Conservation (phyloP, 768 basidiomycete species). For the Cubamyces lactineus region DNA sequence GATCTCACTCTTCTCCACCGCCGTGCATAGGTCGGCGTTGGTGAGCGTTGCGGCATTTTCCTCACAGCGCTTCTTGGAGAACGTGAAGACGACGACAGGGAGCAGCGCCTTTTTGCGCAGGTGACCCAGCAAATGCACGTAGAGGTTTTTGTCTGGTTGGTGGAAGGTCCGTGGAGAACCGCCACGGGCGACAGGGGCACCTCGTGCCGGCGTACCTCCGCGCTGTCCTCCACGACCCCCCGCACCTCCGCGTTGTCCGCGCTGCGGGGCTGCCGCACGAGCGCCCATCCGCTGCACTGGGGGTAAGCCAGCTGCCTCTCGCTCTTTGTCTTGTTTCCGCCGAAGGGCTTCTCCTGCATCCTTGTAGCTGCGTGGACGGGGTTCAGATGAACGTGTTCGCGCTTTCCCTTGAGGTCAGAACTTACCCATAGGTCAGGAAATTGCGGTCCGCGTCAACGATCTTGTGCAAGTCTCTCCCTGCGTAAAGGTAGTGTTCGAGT, state of each 20-base stretch:
- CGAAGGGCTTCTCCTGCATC: constrained; percentile 86
- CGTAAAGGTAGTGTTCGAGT: constrained; percentile 94
- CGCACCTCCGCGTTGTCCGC: constrained; percentile 48
- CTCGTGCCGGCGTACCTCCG: constrained; percentile 47
- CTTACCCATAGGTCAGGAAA: constrained; percentile 73
- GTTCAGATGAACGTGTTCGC: constrained; percentile 15
- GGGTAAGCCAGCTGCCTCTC: constrained; percentile 90
- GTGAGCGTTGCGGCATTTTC: constrained; percentile 91
- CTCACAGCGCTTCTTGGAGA: constrained; percentile 96
- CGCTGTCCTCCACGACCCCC: constrained; percentile 47
- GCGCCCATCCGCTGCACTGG: constrained; percentile 86
- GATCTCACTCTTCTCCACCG: constrained; percentile 95
- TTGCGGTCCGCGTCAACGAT: constrained; percentile 83
- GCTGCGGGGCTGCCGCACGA: constrained; percentile 62
- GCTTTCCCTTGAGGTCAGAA: background rate
- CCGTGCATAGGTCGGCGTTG: constrained; percentile 84
- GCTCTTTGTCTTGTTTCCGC: constrained; percentile 97
- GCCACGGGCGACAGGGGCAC: constrained; percentile 40
- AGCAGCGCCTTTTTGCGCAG: constrained; percentile 85
- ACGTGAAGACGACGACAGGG: constrained; percentile 95
- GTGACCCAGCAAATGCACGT: constrained; percentile 87
- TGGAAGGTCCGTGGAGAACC: constrained; percentile 53
- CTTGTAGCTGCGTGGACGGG: constrained; percentile 66
- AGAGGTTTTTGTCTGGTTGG: constrained; percentile 86
- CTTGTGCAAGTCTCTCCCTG: constrained; percentile 90